Conservation (phyloP, 441 rosid genomes). For the Mallotus repandus region DNA sequence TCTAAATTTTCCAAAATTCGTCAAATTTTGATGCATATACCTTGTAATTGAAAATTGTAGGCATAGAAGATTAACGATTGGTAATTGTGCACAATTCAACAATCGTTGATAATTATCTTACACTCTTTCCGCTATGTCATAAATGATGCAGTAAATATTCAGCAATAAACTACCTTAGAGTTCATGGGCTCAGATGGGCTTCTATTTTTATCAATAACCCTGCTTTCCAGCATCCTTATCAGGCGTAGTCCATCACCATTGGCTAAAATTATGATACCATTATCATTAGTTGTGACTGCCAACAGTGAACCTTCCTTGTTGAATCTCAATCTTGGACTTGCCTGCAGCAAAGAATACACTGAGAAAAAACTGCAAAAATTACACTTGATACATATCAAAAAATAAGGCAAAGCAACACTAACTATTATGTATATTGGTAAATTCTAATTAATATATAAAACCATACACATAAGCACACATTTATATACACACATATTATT, state of each 20-base stretch:
- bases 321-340: slow-evolving; percentile 67
- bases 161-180: slow-evolving; percentile 43
- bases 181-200: slow-evolving; percentile 41
- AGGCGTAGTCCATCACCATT: slow-evolving; percentile 52
- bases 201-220: slow-evolving; percentile 46
- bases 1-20: no score
- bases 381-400: neutral
- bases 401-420: slow-evolving; percentile 24
- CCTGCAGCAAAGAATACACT: slow-evolving; percentile 44
- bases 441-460: no score
- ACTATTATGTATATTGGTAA: no score
- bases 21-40: no score
- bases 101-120: no score
- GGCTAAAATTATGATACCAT: slow-evolving; percentile 66
- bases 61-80: no score
- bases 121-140: no score
- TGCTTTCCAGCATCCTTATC: slow-evolving; percentile 50
- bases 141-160: neutral
- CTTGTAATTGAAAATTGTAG: no score
- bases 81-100: no score
- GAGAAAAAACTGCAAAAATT: slow-evolving; percentile 11
- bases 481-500: no score
- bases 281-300: slow-evolving; percentile 66
- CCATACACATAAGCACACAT: no score
- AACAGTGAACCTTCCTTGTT: slow-evolving; percentile 80